Conservation (phyloP, 2,329 filamentous ascomycete species). For the Colletotrichum orchidophilum region DNA sequence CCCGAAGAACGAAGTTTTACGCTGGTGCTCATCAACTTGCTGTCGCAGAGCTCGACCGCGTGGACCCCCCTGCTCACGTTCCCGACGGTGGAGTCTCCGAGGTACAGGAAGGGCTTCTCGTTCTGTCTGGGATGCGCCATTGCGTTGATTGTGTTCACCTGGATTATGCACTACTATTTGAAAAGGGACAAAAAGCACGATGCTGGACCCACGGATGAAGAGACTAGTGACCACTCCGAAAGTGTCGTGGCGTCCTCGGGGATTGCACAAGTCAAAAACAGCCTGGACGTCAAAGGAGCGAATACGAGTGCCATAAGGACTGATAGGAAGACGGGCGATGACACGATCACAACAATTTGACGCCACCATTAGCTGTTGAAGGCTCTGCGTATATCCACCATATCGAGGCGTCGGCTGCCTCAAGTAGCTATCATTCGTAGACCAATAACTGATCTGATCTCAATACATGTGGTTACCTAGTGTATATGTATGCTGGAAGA, state of each 20-base stretch:
- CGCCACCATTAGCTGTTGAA: no score
- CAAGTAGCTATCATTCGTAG: no score
- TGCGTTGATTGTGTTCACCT: constrained; percentile 12
- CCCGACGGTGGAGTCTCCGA: constrained; percentile 52
- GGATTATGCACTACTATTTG: constrained; percentile 23
- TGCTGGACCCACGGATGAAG: background rate
- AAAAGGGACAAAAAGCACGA: constrained; percentile 7
- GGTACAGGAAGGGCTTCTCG: constrained; percentile 55
- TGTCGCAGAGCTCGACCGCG: constrained; percentile 63
- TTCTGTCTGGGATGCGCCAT: constrained; percentile 39
- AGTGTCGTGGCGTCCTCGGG: background rate
- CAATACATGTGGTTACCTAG: no score
- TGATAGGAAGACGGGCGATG: background rate
- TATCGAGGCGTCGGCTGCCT: no score
- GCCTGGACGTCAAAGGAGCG: background rate
- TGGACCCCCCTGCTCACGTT: constrained; percentile 65
- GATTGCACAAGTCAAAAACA: background rate
- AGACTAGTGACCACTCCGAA: background rate
- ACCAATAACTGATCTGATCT: no score
- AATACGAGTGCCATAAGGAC: background rate
- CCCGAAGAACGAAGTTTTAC: constrained; percentile 22
- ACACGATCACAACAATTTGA: background rate
- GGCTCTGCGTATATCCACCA: no score
- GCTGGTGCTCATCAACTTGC: constrained; percentile 38
- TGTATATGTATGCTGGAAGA: no score